Conservation (phyloP, 352 stramenopile genomes). For the Phytophthora capsici region DNA sequence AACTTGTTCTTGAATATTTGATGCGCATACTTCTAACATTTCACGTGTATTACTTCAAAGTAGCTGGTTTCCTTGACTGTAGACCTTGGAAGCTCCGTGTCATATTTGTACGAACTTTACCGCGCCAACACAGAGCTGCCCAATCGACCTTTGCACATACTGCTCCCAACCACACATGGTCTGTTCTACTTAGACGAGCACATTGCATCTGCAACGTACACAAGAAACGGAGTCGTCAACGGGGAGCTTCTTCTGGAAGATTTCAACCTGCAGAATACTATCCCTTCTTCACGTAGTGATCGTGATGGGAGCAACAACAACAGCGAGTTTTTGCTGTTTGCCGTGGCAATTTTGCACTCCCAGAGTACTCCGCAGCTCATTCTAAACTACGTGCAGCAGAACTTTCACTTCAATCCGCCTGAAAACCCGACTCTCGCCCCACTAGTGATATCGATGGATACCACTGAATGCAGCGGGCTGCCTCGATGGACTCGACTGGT, state of each 20-base stretch:
- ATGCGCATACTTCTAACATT: neutral
- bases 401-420: conserved; percentile 65
- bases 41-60: conserved; percentile 6
- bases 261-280: conserved; percentile 56
- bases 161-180: conserved; percentile 68
- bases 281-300: conserved; percentile 2
- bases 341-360: conserved; percentile 65
- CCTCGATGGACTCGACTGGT: conserved; percentile 28
- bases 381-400: conserved; percentile 73
- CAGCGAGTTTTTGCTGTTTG: conserved; percentile 72
- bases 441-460: conserved; percentile 22
- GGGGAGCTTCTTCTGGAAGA: conserved; percentile 74
- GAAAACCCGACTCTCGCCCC: conserved; percentile 22
- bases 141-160: conserved; percentile 68
- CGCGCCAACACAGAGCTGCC: conserved; percentile 60
- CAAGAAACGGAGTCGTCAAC: conserved; percentile 65
- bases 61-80: conserved; percentile 71
- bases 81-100: conserved; percentile 55
- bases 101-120: conserved; percentile 84
- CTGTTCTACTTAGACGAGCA: conserved; percentile 78
- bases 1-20: conserved; percentile 14
- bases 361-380: conserved; percentile 66
- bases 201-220: conserved; percentile 66
- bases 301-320: conserved; percentile 2
- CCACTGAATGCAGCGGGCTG: conserved; percentile 23